A percentile compares a stretch with the other conserved stretches of the same genome.
Evolutionary conservation across 2,329 filamentous ascomycete species (phyloP).

Genomic region (Cryphonectria nitschkei): DNA sequence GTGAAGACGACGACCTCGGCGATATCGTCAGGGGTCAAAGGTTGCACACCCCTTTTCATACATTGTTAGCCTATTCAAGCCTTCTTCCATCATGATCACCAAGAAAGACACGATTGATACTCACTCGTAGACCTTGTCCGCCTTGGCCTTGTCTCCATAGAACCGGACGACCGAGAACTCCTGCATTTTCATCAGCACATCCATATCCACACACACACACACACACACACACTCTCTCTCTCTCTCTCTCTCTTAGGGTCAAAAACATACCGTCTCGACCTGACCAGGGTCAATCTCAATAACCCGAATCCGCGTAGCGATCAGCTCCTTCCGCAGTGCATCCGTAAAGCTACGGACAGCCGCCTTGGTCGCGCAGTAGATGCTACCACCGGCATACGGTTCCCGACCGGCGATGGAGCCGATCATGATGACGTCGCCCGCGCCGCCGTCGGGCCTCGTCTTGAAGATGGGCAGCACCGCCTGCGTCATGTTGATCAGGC

Average conservation of each 20-base stretch:
- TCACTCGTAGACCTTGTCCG: slow-evolving; percentile 85
- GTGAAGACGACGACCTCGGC: slow-evolving; percentile 89
- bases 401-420: slow-evolving; percentile 91
- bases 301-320: slow-evolving; percentile 77
- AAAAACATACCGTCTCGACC: slow-evolving; percentile 73
- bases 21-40: slow-evolving; percentile 86
- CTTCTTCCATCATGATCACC: background rate
- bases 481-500: slow-evolving; percentile 96
- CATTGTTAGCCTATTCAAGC: slow-evolving; percentile 20
- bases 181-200: slow-evolving; percentile 40
- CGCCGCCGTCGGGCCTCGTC: slow-evolving; percentile 71
- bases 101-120: slow-evolving; percentile 36
- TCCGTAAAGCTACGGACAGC: slow-evolving; percentile 87
- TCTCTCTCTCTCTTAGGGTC: background rate
- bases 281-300: slow-evolving; percentile 92
- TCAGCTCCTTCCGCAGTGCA: slow-evolving; percentile 78
- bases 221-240: background rate
- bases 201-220: too few species aligned
- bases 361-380: slow-evolving; percentile 93
- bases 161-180: slow-evolving; percentile 91
- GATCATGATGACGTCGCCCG: slow-evolving; percentile 93
- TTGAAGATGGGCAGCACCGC: slow-evolving; percentile 83
- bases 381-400: slow-evolving; percentile 80
- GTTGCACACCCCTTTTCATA: slow-evolving; percentile 69
- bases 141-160: slow-evolving; percentile 85